Conservation (phyloP, 306 rosid species). For the Purshia tridentata region DNA sequence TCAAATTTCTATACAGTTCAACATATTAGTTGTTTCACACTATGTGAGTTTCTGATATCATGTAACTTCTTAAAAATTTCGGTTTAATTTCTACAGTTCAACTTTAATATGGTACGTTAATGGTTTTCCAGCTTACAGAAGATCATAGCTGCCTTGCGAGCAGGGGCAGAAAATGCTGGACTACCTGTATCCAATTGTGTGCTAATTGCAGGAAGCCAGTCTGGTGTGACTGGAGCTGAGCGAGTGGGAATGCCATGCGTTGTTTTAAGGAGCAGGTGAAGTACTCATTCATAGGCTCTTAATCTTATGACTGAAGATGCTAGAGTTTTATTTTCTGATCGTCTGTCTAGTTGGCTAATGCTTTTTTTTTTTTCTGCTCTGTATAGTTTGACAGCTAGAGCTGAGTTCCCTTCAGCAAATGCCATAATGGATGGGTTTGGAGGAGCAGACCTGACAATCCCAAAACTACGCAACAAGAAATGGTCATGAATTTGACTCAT, state of each 20-base stretch:
- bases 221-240: conserved; percentile 75
- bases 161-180: conserved; percentile 84
- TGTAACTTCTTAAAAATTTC: neutral
- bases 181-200: conserved; percentile 64
- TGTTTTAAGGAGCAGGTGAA: conserved; percentile 83
- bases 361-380: conserved; percentile 17
- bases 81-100: neutral
- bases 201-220: conserved; percentile 87
- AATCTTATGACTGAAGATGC: neutral
- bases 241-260: conserved; percentile 82
- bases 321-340: neutral
- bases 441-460: conserved; percentile 74
- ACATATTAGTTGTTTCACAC: neutral
- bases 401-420: conserved; percentile 85
- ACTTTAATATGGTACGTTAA: conserved; percentile 8
- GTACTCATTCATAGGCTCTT: neutral
- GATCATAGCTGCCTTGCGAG: conserved; percentile 74
- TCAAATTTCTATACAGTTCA: neutral
- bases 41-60: neutral
- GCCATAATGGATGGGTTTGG: conserved; percentile 83
- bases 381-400: conserved; percentile 83
- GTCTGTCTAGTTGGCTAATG: neutral
- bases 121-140: conserved; percentile 57
- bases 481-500: conserved; percentile 16
- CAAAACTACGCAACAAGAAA: conserved; percentile 55